A percentile compares a stretch with the other conserved stretches of the same genome.
These are phyloP conservation scores for Neurospora sp. DNA, from an alignment of 495 filamentous ascomycete species.

Conservation along the genomic window DNA sequence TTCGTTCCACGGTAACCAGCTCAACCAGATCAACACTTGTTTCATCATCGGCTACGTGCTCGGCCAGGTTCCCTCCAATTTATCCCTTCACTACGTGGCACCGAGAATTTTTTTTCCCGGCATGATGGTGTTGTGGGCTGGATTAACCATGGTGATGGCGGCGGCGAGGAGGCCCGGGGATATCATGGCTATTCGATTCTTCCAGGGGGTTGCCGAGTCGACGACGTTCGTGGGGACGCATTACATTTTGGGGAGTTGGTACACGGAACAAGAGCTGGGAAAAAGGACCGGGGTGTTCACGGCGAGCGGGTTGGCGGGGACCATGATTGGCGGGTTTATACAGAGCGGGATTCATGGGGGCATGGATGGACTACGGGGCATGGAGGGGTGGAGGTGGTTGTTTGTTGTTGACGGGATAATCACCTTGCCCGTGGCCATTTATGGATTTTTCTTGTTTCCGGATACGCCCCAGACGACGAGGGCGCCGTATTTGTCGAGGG, in stretches of 20 bases:
- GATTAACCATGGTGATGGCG: constrained; percentile 50
- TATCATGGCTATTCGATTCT: constrained; percentile 62
- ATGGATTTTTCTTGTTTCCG: constrained; percentile 49
- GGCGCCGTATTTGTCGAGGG: constrained; percentile 37
- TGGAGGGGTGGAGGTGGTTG: constrained; percentile 57
- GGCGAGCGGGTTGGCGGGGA: constrained; percentile 40
- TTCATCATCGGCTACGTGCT: constrained; percentile 42
- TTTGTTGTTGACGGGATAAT: constrained; percentile 48
- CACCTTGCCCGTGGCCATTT: constrained; percentile 48
- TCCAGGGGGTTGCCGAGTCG: constrained; percentile 52
- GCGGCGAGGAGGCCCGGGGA: constrained; percentile 35
- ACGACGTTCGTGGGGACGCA: constrained; percentile 54
- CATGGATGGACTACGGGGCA: constrained; percentile 40
- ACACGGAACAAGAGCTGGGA: constrained; percentile 52
- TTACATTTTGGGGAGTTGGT: constrained; percentile 60
- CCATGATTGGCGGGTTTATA: constrained; percentile 45
- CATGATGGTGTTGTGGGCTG: constrained; percentile 53
- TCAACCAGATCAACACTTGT: constrained; percentile 49
- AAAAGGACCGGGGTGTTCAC: constrained; percentile 52
- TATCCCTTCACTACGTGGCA: constrained; percentile 48
- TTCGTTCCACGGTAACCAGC: constrained; percentile 44
- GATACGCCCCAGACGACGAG: constrained; percentile 47
- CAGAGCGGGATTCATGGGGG: constrained; percentile 48
- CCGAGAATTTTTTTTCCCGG: constrained; percentile 51
- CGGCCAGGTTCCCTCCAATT: constrained; percentile 52